Conservation (phyloP, 2,329 filamentous ascomycete species). For the Sporothrix humicola region DNA sequence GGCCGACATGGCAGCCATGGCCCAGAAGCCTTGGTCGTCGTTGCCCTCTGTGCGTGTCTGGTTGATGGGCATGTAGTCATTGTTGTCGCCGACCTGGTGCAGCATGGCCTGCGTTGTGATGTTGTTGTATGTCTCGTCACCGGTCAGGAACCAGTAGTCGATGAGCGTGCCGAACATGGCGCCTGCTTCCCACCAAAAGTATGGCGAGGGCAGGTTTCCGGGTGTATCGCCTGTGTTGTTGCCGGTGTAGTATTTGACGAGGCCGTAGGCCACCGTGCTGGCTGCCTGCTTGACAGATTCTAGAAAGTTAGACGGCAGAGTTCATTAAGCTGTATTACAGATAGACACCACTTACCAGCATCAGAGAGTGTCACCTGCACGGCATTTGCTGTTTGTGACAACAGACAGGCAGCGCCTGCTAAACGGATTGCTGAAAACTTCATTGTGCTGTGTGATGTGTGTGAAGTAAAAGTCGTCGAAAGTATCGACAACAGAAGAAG, state of each 20-base stretch:
- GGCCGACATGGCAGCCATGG: constrained; percentile 78
- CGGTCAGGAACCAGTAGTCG: constrained; percentile 75
- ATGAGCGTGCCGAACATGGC: constrained; percentile 73
- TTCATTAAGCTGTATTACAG: neutral
- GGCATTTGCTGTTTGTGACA: constrained; percentile 36
- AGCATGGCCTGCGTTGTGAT: constrained; percentile 63
- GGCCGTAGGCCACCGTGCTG: constrained; percentile 48
- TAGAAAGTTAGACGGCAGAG: constrained; percentile 41
- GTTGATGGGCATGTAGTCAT: constrained; percentile 70
- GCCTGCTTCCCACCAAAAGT: constrained; percentile 79
- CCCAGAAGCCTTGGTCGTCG: constrained; percentile 85
- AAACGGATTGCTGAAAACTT: constrained; percentile 6
- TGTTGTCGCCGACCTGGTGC: constrained; percentile 64
- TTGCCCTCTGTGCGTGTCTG: constrained; percentile 68
- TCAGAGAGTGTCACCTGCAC: constrained; percentile 36
- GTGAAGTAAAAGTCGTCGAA: neutral
- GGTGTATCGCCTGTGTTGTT: constrained; percentile 64
- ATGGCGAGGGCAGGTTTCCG: constrained; percentile 64
- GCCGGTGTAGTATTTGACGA: constrained; percentile 58
- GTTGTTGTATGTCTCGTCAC: constrained; percentile 68
- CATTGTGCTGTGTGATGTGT: neutral
- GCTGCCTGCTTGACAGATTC: constrained; percentile 59
- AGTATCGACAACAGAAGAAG: neutral
- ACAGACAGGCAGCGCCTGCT: constrained; percentile 34
- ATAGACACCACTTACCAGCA: constrained; percentile 14